phyloP scores from a whole-genome alignment of 2,329 filamentous ascomycete genomes.

The Calonectria montana region DNA sequence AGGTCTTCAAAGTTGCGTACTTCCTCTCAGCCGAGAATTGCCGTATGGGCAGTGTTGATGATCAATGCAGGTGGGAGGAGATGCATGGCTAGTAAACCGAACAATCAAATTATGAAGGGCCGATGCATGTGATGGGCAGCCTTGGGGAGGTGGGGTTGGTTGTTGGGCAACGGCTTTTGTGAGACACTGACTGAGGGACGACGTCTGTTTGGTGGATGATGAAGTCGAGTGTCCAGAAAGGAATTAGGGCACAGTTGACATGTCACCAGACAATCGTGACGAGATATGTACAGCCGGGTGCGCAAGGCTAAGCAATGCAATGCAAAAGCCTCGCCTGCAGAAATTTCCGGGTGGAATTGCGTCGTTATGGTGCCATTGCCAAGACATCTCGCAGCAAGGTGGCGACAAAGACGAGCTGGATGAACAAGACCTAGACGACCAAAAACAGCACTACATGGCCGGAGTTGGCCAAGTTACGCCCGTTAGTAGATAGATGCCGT shows the following conservation, averaged over 20 bases:
- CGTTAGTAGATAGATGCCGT: conserved; percentile 35
- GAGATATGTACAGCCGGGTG: conserved; percentile 22
- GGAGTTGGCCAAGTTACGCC: conserved; percentile 28
- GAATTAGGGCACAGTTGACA: conserved; percentile 17
- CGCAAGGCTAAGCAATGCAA: conserved; percentile 26
- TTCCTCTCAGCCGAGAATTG: conserved; percentile 20
- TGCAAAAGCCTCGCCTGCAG: conserved; percentile 30
- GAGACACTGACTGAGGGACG: conserved; percentile 4
- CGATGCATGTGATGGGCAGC: not conserved
- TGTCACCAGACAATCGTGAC: conserved; percentile 32
- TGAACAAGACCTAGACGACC: conserved; percentile 17
- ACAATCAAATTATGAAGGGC: conserved; percentile 12
- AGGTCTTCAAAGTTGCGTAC: conserved; percentile 28
- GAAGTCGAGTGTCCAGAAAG: conserved; percentile 10
- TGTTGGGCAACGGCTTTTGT: not conserved
- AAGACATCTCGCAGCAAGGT: conserved; percentile 23
- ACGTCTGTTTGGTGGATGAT: not conserved
- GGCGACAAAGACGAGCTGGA: conserved; percentile 10
- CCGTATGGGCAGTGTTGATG: conserved; percentile 8
- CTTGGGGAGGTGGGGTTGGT: not conserved
- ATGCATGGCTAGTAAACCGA: conserved; percentile 10
- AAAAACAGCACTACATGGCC: conserved; percentile 15
- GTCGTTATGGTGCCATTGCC: conserved; percentile 34
- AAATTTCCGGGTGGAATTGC: conserved; percentile 29
- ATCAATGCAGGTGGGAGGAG: not conserved